Evolutionary conservation across 106 monocot genomes (phyloP), one percentile per base, ranked within the genome.

Genomic region (Cymbidium sinense): DNA sequence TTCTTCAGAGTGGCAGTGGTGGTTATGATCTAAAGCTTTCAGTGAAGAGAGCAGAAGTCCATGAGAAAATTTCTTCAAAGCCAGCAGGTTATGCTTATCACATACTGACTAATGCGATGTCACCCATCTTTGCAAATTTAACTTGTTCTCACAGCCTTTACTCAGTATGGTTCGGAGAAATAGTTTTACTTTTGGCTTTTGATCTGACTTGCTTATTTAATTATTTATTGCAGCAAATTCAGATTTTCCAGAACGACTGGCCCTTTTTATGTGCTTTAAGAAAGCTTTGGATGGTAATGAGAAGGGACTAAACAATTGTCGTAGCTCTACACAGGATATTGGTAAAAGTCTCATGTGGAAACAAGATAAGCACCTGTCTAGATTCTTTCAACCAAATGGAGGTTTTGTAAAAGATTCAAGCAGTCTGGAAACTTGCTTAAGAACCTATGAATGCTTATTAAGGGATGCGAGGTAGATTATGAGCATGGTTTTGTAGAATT

Each of bases 391-490:
- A 65, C 74, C 50, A 70, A 85, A 88, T 70, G 77, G 81, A 54
- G 41, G 30, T 67, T 5, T 58, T 65, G 30, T 52, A 43, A 86
- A 78, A 55, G 83, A 81, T 74, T 43, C 74, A 77, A 72, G 50
- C 75, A 82, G 76, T 64, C 39, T 80, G 44, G 41, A 84, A 72
- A 64, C 50, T 52, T 79, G 80, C 69, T 73, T 91, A 78, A 87
- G 76, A 79, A 79, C 78, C 52, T 94, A 89, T 47, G 81, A 79
- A 77, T 19, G 50, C 64, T 82, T 91, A 2, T 77, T 94, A 62
- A 82, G 67, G 71, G 85, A 85, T 82, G 81, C 76, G 79, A 91
- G 94, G 94, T 94, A 88, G 34, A 12, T 51, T 75, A 61, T 64
- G 47, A 28, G 15, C 34, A 19, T 19, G 7, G 20, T 20, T 79